Percentiles rank a stretch among this genome's conserved stretches.
These are phyloP conservation scores for Kluyveromyces lactis DNA, from an alignment of 805 yeast genomes.

Conservation along the genomic window DNA sequence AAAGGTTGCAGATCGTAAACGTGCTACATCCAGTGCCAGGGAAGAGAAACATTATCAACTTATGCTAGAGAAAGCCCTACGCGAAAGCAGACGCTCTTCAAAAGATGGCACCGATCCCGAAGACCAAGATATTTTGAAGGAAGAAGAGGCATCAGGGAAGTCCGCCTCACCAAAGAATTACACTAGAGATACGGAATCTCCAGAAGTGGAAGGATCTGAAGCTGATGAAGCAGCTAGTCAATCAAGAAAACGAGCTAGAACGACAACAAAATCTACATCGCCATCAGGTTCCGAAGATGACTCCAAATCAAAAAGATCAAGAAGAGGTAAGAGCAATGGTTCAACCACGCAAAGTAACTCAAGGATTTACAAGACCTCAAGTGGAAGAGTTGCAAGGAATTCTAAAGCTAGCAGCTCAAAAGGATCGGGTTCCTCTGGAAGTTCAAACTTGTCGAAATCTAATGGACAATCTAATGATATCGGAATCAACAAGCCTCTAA, in stretches of 20 bases:
- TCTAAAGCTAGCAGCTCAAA: neutral
- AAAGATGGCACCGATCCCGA: constrained; percentile 8
- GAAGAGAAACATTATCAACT: constrained; percentile 38
- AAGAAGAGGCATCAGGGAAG: constrained; percentile 5
- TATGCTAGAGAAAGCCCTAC: constrained; percentile 34
- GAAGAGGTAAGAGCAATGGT: constrained; percentile 4
- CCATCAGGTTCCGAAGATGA: constrained; percentile 4
- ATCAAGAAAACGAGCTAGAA: constrained; percentile 7
- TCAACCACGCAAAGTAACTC: constrained; percentile 2
- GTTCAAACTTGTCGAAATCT: constrained; percentile 2
- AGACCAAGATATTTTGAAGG: constrained; percentile 7
- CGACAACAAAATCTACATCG: constrained; percentile 8
- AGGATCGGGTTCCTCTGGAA: constrained; percentile 1
- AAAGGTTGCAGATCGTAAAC: constrained; percentile 26
- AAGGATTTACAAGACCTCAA: constrained; percentile 5
- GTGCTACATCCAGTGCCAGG: constrained; percentile 33
- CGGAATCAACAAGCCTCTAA: constrained; percentile 61
- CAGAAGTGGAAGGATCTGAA: neutral
- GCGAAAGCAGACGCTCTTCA: constrained; percentile 33
- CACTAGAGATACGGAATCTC: constrained; percentile 1
- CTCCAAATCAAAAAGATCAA: neutral
- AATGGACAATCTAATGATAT: constrained; percentile 26
- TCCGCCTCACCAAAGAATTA: neutral
- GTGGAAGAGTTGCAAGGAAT: constrained; percentile 6
- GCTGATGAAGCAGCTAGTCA: neutral